phyloP scores from a whole-genome alignment of 2,329 filamentous ascomycete genomes.

The Talaromyces sp. region DNA sequence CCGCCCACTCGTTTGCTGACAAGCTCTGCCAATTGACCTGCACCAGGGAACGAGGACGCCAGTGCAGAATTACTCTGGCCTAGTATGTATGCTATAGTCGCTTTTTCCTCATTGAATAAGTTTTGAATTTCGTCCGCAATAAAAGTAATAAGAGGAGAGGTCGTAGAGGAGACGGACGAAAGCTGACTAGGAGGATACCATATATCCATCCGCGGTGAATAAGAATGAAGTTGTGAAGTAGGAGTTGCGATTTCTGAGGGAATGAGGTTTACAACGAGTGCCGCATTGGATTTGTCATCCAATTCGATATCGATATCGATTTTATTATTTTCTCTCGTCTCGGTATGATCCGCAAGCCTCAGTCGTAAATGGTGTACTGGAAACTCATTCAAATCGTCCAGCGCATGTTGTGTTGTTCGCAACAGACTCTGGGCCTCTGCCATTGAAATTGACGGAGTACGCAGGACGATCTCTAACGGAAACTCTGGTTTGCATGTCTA shows the following conservation, averaged over 20 bases:
- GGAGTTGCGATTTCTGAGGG: slow-evolving; percentile 50
- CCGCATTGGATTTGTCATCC: slow-evolving; percentile 45
- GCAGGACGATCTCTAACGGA: slow-evolving; percentile 75
- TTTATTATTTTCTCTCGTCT: slow-evolving; percentile 15
- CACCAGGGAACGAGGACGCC: slow-evolving; percentile 22
- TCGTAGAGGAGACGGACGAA: slow-evolving; percentile 64
- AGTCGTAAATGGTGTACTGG: slow-evolving; percentile 77
- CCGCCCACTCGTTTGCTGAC: slow-evolving; percentile 69
- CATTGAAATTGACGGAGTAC: slow-evolving; percentile 63
- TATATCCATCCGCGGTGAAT: slow-evolving; percentile 70
- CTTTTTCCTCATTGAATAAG: slow-evolving; percentile 83
- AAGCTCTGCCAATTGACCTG: slow-evolving; percentile 49
- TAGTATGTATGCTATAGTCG: slow-evolving; percentile 73
- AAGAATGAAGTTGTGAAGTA: slow-evolving; percentile 63
- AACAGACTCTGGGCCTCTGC: slow-evolving; percentile 70
- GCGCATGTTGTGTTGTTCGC: slow-evolving; percentile 75
- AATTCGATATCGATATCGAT: slow-evolving; percentile 13
- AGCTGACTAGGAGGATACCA: slow-evolving; percentile 69
- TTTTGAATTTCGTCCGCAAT: slow-evolving; percentile 73
- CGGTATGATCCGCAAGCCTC: slow-evolving; percentile 51
- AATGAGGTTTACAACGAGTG: slow-evolving; percentile 68
- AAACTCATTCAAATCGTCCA: slow-evolving; percentile 85
- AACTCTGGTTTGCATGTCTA: slow-evolving; percentile 87
- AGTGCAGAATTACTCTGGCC: slow-evolving; percentile 49
- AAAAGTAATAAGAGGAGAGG: slow-evolving; percentile 71